Percentiles rank a stretch among this genome's conserved stretches.
Evolutionary conservation across 176 grass and related monocot genomes (phyloP).

Genomic region (Bonia amplexicaulis): DNA sequence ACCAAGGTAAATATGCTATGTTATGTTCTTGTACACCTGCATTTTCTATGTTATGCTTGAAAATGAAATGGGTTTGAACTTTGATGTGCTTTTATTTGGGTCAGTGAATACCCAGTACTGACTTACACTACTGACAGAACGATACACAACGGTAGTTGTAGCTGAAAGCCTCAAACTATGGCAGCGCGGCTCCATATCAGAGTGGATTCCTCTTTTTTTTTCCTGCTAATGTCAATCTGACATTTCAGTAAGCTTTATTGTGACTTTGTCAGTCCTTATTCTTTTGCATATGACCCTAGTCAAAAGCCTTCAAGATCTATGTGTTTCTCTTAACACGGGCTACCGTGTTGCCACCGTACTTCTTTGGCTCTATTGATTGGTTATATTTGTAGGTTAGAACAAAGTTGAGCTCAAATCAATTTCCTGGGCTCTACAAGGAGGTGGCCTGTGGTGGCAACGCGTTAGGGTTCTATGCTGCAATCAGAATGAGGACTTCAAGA

Average conservation of each 20-base stretch:
- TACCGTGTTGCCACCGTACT: neutral
- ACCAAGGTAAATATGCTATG: neutral
- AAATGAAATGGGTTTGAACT: neutral
- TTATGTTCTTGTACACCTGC: neutral
- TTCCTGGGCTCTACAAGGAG: conserved; percentile 47
- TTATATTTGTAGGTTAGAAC: conserved; percentile 59
- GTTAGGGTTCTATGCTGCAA: conserved; percentile 82
- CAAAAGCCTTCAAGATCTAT: neutral
- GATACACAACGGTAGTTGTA: neutral
- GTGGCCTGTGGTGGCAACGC: conserved; percentile 78
- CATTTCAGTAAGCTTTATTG: neutral
- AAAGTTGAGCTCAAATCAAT: conserved; percentile 34
- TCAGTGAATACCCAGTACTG: neutral
- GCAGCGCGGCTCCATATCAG: neutral
- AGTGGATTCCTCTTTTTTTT: neutral
- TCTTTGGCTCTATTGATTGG: neutral
- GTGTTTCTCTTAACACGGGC: neutral
- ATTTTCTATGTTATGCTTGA: neutral
- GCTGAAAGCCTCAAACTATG: neutral
- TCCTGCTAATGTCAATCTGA: neutral
- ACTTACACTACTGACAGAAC: neutral
- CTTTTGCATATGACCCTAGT: neutral
- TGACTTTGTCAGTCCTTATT: neutral
- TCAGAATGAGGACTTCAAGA: conserved; percentile 91
- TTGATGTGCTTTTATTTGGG: neutral